Percentiles rank a stretch among this genome's conserved stretches.
These are phyloP conservation scores for Lecanicillium sp. DNA, from an alignment of 2,329 filamentous ascomycete genomes.

Conservation along the genomic window DNA sequence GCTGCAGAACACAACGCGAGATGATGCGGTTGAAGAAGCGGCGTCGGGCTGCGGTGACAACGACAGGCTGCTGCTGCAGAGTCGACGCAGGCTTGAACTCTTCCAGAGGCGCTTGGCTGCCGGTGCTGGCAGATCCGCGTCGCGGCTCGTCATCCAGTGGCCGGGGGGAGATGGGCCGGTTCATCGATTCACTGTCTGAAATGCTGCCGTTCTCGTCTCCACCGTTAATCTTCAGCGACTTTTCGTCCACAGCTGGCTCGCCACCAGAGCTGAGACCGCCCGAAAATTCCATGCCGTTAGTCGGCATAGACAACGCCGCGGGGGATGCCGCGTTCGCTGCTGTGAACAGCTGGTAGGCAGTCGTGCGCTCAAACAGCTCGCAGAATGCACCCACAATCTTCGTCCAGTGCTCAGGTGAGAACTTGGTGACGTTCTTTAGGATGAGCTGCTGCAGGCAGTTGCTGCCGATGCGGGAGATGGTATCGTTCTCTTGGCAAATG, in stretches of 20 bases:
- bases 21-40: constrained; percentile 99
- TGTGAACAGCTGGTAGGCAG: constrained; percentile 90
- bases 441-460: constrained; percentile 97
- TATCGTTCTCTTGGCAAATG: constrained; percentile 99
- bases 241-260: constrained; percentile 43
- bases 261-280: constrained; percentile 35
- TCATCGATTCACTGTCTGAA: constrained; percentile 29
- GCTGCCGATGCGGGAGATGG: constrained; percentile 93
- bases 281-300: constrained; percentile 48
- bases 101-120: constrained; percentile 55
- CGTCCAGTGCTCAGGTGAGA: constrained; percentile 79
- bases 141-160: constrained; percentile 30
- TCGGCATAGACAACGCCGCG: constrained; percentile 43
- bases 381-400: constrained; percentile 96
- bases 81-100: constrained; percentile 77
- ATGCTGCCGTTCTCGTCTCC: constrained; percentile 31
- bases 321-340: constrained; percentile 58
- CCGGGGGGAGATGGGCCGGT: constrained; percentile 23
- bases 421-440: constrained; percentile 91
- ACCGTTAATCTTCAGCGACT: constrained; percentile 57
- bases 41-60: constrained; percentile 86
- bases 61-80: constrained; percentile 79
- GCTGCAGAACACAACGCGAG: constrained; percentile 91
- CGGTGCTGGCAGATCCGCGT: constrained; percentile 25
- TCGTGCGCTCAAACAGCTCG: constrained; percentile 89